Base-by-base conservation (phyloP, 2,329 filamentous ascomycete genomes). In the Aspergillus ruber region DNA sequence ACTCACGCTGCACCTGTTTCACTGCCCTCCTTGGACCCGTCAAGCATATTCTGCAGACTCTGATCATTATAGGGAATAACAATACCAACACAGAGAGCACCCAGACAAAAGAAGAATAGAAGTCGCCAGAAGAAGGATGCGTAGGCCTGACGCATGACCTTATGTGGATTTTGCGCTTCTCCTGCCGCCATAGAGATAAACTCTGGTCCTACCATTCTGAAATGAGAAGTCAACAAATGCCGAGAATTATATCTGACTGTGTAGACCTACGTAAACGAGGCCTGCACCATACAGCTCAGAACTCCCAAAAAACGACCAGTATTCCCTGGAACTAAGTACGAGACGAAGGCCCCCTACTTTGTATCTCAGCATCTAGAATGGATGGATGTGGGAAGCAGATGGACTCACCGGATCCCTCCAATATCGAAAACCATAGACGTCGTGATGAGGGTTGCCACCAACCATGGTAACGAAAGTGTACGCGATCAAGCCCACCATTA, bases 91-190 rank as follows among this genome's bases (percentile, higher is more conserved):
- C 77, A 80, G 3, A 90, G 74, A 0, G 84, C 81, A 1, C 85
- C 85, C 1, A 85, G 75, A 38, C 86, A 77, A 68, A 88, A 89
- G 65, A 90, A 90, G 13, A 79, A 69, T 0, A 83, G 82, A 23
- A 90, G 72, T n/a, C 86, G 83, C 68, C 85, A 88, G 62, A 88
- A 87, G 2, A 88, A 84, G 46, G 84, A 80, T 49, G 85, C 84
- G 66, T 82, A 88, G 1, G 86, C 86, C 20, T 78, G 80, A 1
- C 83, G 84, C 69, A 90, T 81, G 18, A 83, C 76, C n/a, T 69
- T 71, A 5, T 83, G 79, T 0, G 84, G 84, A 51, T 85, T 83
- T 56, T 84, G 79, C 1, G 84, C 79, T 62, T 88, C 84, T 9
- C 79, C 83, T 2, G 84, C 83, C 4, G 74, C 71, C 74, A 75